These are phyloP conservation scores for Garcia nutans DNA, from an alignment of 345 rosid species.

Conservation along the genomic window DNA sequence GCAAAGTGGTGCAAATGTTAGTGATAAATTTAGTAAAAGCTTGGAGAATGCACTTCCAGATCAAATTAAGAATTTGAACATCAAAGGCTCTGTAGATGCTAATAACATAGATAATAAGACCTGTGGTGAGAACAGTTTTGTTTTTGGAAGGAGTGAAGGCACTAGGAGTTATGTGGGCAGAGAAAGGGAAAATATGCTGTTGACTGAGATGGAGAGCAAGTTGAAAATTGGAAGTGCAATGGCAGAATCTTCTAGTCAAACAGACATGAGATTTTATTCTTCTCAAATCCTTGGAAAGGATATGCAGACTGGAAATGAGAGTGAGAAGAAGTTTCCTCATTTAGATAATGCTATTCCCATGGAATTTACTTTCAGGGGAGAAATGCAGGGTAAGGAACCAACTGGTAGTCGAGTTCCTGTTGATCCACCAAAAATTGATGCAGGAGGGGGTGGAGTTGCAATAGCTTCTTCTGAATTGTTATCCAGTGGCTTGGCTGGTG, in stretches of 20 bases:
- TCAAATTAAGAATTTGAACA: conserved; percentile 47
- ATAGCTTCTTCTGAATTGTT: conserved; percentile 30
- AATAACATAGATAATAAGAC: conserved; percentile 19
- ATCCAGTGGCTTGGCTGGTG: conserved; percentile 22
- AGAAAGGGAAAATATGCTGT: conserved; percentile 43
- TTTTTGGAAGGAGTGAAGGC: conserved; percentile 26
- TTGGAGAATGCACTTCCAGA: conserved; percentile 37
- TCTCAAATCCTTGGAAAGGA: conserved; percentile 25
- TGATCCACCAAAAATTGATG: conserved; percentile 24
- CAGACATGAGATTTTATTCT: conserved; percentile 26
- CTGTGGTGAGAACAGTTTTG: conserved; percentile 20
- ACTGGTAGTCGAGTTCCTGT: conserved; percentile 31
- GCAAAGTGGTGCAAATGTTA: conserved; percentile 14
- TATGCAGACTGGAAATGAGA: conserved; percentile 30
- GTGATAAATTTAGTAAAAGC: conserved; percentile 31
- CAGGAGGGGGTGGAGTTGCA: conserved; percentile 13
- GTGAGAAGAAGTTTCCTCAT: conserved; percentile 26
- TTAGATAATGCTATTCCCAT: conserved; percentile 25
- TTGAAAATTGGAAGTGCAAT: conserved; percentile 40
- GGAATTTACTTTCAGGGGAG: conserved; percentile 36
- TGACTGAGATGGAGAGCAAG: conserved; percentile 57
- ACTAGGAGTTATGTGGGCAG: conserved; percentile 27
- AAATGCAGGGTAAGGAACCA: conserved; percentile 27
- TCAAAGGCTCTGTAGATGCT: conserved; percentile 30
- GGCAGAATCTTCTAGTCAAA: conserved; percentile 32